Percentiles rank a stretch among this genome's conserved stretches.
These are phyloP conservation scores for Brettanomyces bruxellensis DNA, from an alignment of 805 yeast genomes.

Conservation along the genomic window DNA sequence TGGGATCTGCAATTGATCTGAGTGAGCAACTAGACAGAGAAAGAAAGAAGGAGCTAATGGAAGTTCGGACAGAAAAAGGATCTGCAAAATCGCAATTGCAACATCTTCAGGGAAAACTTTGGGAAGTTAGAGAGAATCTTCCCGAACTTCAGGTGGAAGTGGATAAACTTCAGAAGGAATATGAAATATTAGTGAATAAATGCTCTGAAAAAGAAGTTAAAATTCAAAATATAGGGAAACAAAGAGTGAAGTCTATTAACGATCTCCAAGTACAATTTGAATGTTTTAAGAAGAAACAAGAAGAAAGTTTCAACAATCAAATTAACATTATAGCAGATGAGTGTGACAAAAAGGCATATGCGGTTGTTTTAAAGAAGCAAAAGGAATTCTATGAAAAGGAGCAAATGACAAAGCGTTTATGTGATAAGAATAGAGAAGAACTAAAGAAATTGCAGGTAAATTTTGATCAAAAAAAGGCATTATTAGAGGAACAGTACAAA, in stretches of 20 bases:
- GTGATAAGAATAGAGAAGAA: slow-evolving; percentile 17
- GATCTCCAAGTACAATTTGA: slow-evolving; percentile 24
- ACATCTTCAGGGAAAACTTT: slow-evolving; percentile 8
- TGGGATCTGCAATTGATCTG: not conserved
- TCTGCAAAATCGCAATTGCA: not conserved
- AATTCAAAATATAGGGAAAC: slow-evolving; percentile 18
- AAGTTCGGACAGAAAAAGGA: not conserved
- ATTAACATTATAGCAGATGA: slow-evolving; percentile 10
- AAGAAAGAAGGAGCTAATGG: not conserved
- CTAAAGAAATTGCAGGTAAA: slow-evolving; percentile 9
- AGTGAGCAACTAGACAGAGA: not conserved
- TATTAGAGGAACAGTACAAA: not conserved
- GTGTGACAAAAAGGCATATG: slow-evolving; percentile 25
- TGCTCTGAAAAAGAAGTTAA: slow-evolving; percentile 24
- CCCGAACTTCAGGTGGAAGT: slow-evolving; percentile 20
- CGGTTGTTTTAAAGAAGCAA: slow-evolving; percentile 27
- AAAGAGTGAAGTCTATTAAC: slow-evolving; percentile 14
- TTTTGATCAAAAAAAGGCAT: not conserved
- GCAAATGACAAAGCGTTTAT: slow-evolving; percentile 9
- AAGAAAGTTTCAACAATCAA: slow-evolving; percentile 22
- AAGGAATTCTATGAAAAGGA: slow-evolving; percentile 24
- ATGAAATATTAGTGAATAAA: slow-evolving; percentile 8
- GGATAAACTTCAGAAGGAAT: slow-evolving; percentile 21
- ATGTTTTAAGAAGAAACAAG: slow-evolving; percentile 24
- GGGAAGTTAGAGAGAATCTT: slow-evolving; percentile 18